Percentiles rank a stretch among this genome's conserved stretches.
Conservation (phyloP, 1,284 basidiomycete genomes). For the Serendipita sp. region DNA sequence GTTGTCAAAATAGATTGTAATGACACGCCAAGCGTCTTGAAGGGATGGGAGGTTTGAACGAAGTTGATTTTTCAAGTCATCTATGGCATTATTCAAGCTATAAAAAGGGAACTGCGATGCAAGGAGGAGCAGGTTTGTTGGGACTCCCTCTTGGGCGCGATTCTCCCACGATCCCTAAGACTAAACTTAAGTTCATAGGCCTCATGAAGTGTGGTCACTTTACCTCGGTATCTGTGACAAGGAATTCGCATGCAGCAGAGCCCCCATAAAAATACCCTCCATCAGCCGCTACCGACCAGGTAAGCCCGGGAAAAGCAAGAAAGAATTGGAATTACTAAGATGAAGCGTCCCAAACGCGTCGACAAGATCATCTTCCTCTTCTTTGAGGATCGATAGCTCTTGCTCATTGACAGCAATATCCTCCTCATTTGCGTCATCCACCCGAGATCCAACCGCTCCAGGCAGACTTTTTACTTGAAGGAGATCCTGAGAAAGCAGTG, state of each 20-base stretch:
- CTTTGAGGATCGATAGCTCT: slow-evolving; percentile 25
- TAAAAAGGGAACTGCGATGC: slow-evolving; percentile 46
- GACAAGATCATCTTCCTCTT: slow-evolving; percentile 33
- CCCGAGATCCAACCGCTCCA: not conserved
- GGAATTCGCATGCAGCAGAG: slow-evolving; percentile 25
- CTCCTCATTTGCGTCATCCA: not conserved
- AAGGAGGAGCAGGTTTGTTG: slow-evolving; percentile 31
- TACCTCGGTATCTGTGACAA: slow-evolving; percentile 41
- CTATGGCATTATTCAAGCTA: slow-evolving; percentile 27
- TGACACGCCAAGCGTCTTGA: slow-evolving; percentile 29
- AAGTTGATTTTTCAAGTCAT: slow-evolving; percentile 30
- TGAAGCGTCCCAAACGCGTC: slow-evolving; percentile 52
- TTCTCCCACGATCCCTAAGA: slow-evolving; percentile 25
- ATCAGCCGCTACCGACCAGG: slow-evolving; percentile 42
- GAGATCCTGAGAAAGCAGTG: slow-evolving; percentile 39
- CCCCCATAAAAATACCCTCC: slow-evolving; percentile 51
- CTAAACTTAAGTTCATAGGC: slow-evolving; percentile 16
- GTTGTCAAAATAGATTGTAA: slow-evolving; percentile 43
- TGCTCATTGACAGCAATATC: slow-evolving; percentile 28
- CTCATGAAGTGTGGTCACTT: slow-evolving; percentile 9
- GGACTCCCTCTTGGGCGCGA: slow-evolving; percentile 34
- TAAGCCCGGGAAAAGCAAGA: slow-evolving; percentile 10
- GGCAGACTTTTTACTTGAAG: slow-evolving; percentile 44
- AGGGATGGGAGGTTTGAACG: slow-evolving; percentile 33
- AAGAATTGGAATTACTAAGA: slow-evolving; percentile 18